Evolutionary conservation across 176 grass and related monocot genomes (phyloP), one percentile per base, ranked within the genome.

Genomic region (Triticum timopheevii): DNA sequence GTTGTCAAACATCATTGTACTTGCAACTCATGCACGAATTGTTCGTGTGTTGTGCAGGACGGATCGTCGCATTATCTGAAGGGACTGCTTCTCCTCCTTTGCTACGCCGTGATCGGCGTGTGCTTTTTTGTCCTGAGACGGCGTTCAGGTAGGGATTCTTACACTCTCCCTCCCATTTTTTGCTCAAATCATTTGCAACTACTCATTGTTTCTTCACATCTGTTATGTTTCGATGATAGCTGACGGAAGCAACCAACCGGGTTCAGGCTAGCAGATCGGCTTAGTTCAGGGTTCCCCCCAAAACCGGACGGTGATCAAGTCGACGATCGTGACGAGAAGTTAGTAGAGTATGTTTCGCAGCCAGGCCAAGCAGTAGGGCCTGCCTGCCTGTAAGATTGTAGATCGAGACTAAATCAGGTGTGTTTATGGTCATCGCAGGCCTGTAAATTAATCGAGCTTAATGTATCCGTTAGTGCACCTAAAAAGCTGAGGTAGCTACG

Each of bases 31-130:
- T 82, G 45, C 76, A 85, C 19, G 12, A 24, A 47, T 23, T 8
- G 16, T 40, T 56, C 34, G 45, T 81, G 30, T 63, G 52, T n/a
- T 72, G 23, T 89, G 64, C 91, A 98, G 95, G 95, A 98, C 7
- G 95, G 95, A 7, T 89, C 91, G 39, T 98, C 95, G 0, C 93
- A 98, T 86, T 98, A 98, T 87, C 77, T 98, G 80, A 98, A 98
- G 83, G 95, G 95, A 68, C 30, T 93, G 49, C 70, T 91, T 23
- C 95, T 95, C 42, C 81, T 98, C 9, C 88, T 98, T 33, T 95
- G 89, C 83, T 98, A 98, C 79, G 2, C 88, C 15, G 78, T 87
- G 75, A 89, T 93, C 28, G 85, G 61, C 7, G 73, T 87, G 88
- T 92, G 93, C 75, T 98, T 98, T 69, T 98, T 95, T 44, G 91